Evolutionary conservation across 2,329 filamentous ascomycete species (phyloP).

Genomic region (Botrytis byssoidea): DNA sequence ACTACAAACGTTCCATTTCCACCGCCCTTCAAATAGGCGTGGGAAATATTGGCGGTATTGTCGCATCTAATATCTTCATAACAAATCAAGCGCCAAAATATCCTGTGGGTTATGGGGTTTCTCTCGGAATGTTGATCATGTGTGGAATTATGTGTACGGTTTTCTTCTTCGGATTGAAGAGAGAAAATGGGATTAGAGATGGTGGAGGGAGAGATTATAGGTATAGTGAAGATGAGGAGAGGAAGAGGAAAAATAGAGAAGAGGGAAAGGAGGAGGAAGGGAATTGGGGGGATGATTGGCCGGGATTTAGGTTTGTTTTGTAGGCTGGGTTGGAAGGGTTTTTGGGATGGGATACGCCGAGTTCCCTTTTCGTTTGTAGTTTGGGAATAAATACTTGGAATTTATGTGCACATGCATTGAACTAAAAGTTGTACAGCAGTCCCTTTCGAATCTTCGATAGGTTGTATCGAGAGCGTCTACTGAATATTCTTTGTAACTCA

Average conservation of each 20-base stretch:
- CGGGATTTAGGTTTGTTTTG: conserved; percentile 11
- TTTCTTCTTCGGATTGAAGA: conserved; percentile 15
- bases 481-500: background rate
- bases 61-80: conserved; percentile 16
- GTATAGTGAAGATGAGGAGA: background rate
- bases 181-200: conserved; percentile 14
- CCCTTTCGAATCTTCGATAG: fast-evolving
- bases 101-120: background rate
- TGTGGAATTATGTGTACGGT: conserved; percentile 4
- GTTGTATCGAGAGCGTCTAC: background rate
- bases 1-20: conserved; percentile 26
- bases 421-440: background rate
- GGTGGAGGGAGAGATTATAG: background rate
- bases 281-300: conserved; percentile 20
- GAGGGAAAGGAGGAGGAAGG: background rate
- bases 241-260: background rate
- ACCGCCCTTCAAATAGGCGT: background rate
- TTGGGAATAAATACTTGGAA: too few relatives aligned
- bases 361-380: fast-evolving
- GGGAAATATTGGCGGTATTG: conserved; percentile 24
- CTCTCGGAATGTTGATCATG: background rate
- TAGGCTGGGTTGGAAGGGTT: background rate
- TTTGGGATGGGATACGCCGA: too few relatives aligned
- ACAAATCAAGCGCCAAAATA: conserved; percentile 6
- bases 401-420: background rate